Evolutionary conservation across 2,329 filamentous ascomycete genomes (phyloP).

Genomic region (Fusarium goolgardi): DNA sequence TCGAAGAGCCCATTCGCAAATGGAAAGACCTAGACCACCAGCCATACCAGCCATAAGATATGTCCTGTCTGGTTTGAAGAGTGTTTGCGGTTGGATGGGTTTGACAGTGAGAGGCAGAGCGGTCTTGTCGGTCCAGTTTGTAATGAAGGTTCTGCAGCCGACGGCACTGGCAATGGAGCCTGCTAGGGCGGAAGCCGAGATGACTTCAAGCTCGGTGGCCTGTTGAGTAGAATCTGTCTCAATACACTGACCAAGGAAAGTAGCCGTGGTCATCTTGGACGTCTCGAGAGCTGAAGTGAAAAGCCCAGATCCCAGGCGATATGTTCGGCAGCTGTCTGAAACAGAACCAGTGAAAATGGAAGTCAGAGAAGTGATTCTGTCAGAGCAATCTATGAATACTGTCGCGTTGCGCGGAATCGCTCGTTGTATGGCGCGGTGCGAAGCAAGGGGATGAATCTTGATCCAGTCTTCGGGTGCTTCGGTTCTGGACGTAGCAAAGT

Average conservation of each 20-base stretch:
- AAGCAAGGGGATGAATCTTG: neutral
- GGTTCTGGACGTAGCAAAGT: neutral
- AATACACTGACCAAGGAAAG: neutral
- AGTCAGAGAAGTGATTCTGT: too few species aligned
- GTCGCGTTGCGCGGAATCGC: neutral
- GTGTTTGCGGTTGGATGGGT: neutral
- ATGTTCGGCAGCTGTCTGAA: neutral
- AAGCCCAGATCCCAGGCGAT: neutral
- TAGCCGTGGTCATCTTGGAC: neutral
- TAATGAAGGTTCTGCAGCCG: neutral
- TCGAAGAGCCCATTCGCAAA: conserved; percentile 55
- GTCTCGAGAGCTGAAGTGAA: neutral
- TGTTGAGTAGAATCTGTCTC: neutral
- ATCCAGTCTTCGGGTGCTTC: neutral
- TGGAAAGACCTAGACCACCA: conserved; percentile 52
- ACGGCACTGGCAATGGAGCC: neutral
- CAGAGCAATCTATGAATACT: neutral
- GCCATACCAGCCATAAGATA: conserved; percentile 52
- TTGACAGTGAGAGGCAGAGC: neutral
- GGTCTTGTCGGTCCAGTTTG: neutral
- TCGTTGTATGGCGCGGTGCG: neutral
- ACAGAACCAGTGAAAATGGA: neutral
- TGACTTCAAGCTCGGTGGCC: neutral
- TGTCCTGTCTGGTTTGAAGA: conserved; percentile 41
- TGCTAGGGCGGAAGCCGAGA: neutral